Evolutionary conservation across 2,329 filamentous ascomycete genomes (phyloP).

Genomic region (Aspergillus clavatus): DNA sequence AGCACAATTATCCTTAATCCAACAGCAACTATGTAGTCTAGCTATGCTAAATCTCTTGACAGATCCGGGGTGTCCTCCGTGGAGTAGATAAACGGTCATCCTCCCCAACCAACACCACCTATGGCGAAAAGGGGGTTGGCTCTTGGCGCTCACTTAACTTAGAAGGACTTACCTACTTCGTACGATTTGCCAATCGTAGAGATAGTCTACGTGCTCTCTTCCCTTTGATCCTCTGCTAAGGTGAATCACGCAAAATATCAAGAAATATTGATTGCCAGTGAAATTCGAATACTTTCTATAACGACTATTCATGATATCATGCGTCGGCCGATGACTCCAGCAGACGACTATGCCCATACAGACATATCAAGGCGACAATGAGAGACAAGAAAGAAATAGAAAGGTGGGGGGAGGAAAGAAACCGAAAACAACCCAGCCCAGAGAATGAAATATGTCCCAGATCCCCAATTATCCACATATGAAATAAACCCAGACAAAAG

Average conservation of each 20-base stretch:
- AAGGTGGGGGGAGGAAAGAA: too few relatives aligned
- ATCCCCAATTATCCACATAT: background rate
- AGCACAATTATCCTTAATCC: too few relatives aligned
- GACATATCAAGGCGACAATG: background rate
- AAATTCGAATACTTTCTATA: background rate
- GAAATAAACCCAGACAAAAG: conserved; percentile 4
- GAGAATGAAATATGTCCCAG: background rate
- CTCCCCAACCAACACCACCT: background rate
- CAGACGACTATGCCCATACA: background rate
- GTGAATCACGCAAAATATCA: background rate
- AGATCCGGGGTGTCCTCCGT: too few relatives aligned
- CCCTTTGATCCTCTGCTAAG: background rate
- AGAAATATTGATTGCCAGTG: background rate
- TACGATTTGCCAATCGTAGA: background rate
- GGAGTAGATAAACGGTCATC: background rate
- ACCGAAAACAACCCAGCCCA: background rate
- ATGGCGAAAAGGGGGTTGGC: background rate
- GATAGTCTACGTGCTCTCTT: background rate
- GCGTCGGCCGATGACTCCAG: background rate
- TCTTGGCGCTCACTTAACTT: background rate
- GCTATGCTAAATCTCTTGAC: too few relatives aligned
- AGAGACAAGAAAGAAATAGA: too few relatives aligned
- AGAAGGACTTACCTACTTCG: too few relatives aligned
- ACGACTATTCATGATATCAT: background rate
- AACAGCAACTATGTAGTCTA: too few relatives aligned